phyloP scores from a whole-genome alignment of 2,329 filamentous ascomycete species.

The Falciphora oryzae region DNA sequence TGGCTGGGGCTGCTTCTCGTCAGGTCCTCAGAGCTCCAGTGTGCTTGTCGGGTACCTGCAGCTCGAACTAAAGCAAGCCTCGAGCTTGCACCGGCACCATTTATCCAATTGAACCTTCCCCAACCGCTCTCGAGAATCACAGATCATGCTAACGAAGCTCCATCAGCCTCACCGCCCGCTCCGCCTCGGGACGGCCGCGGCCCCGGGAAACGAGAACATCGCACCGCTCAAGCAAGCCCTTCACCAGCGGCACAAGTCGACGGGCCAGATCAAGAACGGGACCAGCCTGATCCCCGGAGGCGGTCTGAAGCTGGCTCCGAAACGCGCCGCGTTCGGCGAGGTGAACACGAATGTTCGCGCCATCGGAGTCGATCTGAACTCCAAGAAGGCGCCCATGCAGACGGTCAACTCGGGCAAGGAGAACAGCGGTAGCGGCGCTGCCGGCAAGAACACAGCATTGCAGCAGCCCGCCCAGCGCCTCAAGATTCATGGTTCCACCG shows the following conservation, averaged over 20 bases:
- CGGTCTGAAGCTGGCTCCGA: conserved; percentile 58
- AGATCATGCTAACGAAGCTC: conserved; percentile 3
- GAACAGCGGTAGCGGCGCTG: conserved; percentile 25
- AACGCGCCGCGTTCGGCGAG: conserved; percentile 76
- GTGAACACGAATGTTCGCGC: conserved; percentile 63
- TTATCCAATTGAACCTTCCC: neutral
- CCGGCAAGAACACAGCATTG: conserved; percentile 19
- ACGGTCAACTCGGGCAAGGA: conserved; percentile 23
- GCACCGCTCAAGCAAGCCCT: conserved; percentile 52
- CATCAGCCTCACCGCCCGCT: conserved; percentile 62
- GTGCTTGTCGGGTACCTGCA: neutral
- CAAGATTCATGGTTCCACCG: conserved; percentile 16
- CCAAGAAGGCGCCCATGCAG: conserved; percentile 21
- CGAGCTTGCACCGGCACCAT: neutral
- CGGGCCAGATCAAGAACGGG: conserved; percentile 48
- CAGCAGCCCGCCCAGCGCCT: conserved; percentile 32
- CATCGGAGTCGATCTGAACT: conserved; percentile 21
- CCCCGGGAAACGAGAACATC: conserved; percentile 62
- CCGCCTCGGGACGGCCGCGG: conserved; percentile 37
- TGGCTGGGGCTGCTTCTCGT: neutral
- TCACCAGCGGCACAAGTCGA: conserved; percentile 80
- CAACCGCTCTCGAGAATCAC: neutral
- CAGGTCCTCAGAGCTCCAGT: too few species aligned
- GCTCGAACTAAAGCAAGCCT: neutral
- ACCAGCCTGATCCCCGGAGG: conserved; percentile 30